Base-by-base conservation (phyloP, 176 grass and related monocot species). In the Tillandsia leiboldiana region DNA sequence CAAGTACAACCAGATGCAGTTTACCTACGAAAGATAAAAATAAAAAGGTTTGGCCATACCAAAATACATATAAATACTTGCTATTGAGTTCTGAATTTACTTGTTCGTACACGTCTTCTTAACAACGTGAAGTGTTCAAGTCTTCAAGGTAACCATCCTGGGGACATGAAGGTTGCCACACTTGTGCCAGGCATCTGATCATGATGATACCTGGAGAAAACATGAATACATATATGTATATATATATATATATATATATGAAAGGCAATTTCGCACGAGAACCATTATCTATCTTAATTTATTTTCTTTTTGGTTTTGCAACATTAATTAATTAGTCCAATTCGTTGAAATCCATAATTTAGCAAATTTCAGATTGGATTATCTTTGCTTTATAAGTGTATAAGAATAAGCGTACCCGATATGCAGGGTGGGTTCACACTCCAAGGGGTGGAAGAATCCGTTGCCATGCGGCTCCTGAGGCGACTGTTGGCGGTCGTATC, bases 361-460 rank as follows among this genome's bases (percentile, higher is more conserved):
- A 8, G 13, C 6, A 27, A 68, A 22, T 29, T 13, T 24, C 5
- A 48, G 29, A 42, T 23, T 48, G 49, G 6, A 47, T n/a, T 51
- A 13, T 13, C 58, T 7, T 51, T 53, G 12, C 49, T n/a, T 48
- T 2, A 6, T 2, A 6, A 20, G 23, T 5, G 50, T 26, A 52
- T 64, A 51, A 13, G 27, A 50, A 64, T 14, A 51, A 52, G 53
- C 70, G 8, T 79, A 99, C 94, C 89, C 94, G 3, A 93, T 90
- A 57, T 99, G 94, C 67, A 99, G 79, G 17, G 87, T 87, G 11
- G 94, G 94, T 74, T 99, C 87, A 23, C 86, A 79, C 11, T 93
- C 87, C 56, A 99, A 79, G 7, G 77, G 87, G 48, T 99, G 87
- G 11, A 88, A 99, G 87, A 99, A 90, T 27, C 81, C 83, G 58